These are phyloP conservation scores for Amanita pseudoporphyria DNA, from an alignment of 768 basidiomycete genomes.

Conservation along the genomic window DNA sequence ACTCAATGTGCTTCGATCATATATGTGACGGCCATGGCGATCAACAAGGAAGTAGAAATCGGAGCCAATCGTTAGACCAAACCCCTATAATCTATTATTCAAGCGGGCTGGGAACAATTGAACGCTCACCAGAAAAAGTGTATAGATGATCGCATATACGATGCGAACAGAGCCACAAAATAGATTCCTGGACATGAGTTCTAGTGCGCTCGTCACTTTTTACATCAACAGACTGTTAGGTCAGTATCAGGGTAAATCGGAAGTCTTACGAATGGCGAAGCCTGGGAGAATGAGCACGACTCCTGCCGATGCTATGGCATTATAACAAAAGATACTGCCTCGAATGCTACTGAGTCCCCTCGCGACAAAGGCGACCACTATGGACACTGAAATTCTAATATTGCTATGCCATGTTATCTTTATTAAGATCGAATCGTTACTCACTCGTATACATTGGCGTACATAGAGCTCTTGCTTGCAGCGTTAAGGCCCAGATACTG, in stretches of 20 bases:
- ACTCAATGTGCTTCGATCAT: constrained; percentile 36
- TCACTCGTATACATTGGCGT: constrained; percentile 94
- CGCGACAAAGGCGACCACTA: constrained; percentile 76
- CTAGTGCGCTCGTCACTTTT: constrained; percentile 67
- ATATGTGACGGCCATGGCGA: constrained; percentile 39
- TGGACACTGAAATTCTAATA: constrained; percentile 70
- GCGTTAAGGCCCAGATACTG: constrained; percentile 77
- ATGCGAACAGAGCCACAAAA: constrained; percentile 77
- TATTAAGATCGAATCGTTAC: constrained; percentile 18
- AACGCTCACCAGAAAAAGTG: constrained; percentile 57
- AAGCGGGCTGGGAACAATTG: constrained; percentile 1
- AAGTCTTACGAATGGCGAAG: constrained; percentile 64
- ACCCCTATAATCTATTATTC: constrained; percentile 40
- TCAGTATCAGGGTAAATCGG: background rate
- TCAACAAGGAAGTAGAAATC: constrained; percentile 72
- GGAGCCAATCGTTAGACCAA: constrained; percentile 76
- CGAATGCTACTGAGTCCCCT: constrained; percentile 70
- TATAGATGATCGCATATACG: constrained; percentile 83
- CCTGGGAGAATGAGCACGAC: constrained; percentile 89
- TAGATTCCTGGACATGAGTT: constrained; percentile 73
- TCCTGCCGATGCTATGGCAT: constrained; percentile 81
- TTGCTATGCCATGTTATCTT: background rate
- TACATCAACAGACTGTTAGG: background rate
- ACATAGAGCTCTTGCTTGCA: constrained; percentile 79
- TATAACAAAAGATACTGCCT: constrained; percentile 77